Conservation (phyloP, 2,329 filamentous ascomycete species). For the Colletotrichum phormii region DNA sequence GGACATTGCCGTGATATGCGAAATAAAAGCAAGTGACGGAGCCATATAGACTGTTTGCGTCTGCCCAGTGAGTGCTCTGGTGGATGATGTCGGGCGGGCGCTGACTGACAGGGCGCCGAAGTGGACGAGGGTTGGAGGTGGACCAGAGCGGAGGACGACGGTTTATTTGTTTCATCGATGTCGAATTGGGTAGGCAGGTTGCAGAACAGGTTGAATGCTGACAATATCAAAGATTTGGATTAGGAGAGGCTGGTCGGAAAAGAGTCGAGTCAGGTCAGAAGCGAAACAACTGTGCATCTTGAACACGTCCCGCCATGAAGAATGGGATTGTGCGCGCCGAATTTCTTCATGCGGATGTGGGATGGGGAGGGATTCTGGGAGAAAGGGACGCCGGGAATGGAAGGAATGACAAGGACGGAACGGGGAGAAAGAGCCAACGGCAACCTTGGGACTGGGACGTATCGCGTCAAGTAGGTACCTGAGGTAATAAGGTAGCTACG, state of each 20-base stretch:
- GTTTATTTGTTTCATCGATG: neutral
- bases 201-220: neutral
- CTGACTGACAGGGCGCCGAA: neutral
- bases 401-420: slow-evolving; percentile 20
- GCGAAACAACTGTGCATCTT: slow-evolving; percentile 11
- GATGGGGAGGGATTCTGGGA: neutral
- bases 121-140: neutral
- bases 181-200: neutral
- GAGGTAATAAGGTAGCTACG: too few relatives aligned
- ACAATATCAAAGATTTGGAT: neutral
- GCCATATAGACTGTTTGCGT: neutral
- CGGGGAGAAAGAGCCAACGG: neutral
- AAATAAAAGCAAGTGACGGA: neutral
- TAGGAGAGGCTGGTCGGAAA: neutral
- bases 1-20: slow-evolving; percentile 18
- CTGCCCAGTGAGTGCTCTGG: neutral
- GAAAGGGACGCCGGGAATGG: neutral
- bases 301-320: neutral
- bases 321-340: slow-evolving; percentile 3
- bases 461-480: neutral
- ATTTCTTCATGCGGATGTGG: neutral
- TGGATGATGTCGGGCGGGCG: neutral
- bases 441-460: neutral
- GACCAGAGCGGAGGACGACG: neutral
- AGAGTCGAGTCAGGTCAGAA: neutral